A percentile compares a stretch with the other conserved stretches of the same genome.
Evolutionary conservation across 2,329 filamentous ascomycete species (phyloP).

Genomic region (Cladosporium phlei): DNA sequence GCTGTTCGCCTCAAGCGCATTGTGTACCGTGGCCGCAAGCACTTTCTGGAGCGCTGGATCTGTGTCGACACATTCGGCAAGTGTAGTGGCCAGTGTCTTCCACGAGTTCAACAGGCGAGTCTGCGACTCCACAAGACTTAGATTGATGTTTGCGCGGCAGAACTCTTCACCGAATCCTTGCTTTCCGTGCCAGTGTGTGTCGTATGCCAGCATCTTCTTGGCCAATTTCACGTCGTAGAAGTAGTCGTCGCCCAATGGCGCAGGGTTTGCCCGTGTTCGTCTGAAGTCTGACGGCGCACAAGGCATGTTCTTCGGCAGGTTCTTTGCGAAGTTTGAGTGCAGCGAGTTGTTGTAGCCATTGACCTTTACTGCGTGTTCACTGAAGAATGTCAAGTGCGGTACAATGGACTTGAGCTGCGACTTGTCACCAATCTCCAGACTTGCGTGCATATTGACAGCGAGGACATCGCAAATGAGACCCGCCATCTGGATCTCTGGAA

Average conservation of each 20-base stretch:
- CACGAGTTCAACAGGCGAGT: conserved; percentile 81
- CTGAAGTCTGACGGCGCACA: conserved; percentile 76
- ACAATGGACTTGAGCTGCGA: conserved; percentile 66
- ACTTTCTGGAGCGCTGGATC: conserved; percentile 59
- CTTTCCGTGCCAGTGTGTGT: conserved; percentile 68
- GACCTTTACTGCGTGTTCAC: conserved; percentile 72
- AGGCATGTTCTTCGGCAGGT: conserved; percentile 61
- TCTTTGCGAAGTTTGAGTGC: conserved; percentile 77
- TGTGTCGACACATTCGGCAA: conserved; percentile 59
- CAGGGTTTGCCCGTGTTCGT: conserved; percentile 54
- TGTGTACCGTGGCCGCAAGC: conserved; percentile 68
- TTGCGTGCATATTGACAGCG: conserved; percentile 83
- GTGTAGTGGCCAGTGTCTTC: conserved; percentile 80
- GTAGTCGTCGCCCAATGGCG: conserved; percentile 64
- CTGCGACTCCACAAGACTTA: conserved; percentile 89
- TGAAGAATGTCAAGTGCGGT: conserved; percentile 71
- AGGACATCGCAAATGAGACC: conserved; percentile 82
- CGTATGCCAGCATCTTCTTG: conserved; percentile 68
- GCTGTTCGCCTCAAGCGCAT: conserved; percentile 75
- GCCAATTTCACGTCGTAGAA: conserved; percentile 80
- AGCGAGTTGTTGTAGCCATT: conserved; percentile 81
- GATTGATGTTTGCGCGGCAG: conserved; percentile 78
- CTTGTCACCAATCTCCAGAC: conserved; percentile 68
- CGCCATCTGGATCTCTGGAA: conserved; percentile 54
- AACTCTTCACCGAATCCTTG: conserved; percentile 75